A percentile compares a stretch with the other conserved stretches of the same genome.
phyloP scores from a whole-genome alignment of 208 protist genomes.

The Trichomonas gallinae region DNA sequence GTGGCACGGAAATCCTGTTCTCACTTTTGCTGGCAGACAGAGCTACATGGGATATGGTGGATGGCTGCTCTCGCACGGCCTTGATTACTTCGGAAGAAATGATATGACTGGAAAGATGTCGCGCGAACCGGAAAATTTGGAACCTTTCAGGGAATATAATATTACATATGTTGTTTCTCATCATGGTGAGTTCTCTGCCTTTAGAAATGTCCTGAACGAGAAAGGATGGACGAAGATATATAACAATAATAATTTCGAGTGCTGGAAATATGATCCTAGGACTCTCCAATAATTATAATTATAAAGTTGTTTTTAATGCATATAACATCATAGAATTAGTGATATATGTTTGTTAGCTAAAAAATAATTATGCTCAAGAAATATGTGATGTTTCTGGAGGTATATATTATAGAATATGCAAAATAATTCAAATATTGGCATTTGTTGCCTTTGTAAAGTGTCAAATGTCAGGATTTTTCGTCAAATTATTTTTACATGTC shows the following conservation, averaged over 20 bases:
- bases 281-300: no score
- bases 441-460: no score
- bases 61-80: neutral
- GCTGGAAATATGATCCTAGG: neutral
- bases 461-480: no score
- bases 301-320: no score
- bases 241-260: neutral
- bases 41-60: neutral
- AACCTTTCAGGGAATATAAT: neutral
- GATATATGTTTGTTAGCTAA: no score
- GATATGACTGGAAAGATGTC: neutral
- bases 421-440: no score
- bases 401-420: no score
- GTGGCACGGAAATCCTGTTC: neutral
- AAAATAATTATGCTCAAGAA: no score
- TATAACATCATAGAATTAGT: no score
- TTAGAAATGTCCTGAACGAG: neutral
- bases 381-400: no score
- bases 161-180: neutral
- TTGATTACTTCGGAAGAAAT: neutral
- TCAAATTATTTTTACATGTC: no score
- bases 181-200: neutral
- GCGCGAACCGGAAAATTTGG: neutral
- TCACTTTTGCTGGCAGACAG: neutral
- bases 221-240: neutral